Evolutionary conservation across 2,329 filamentous ascomycete genomes (phyloP).

Genomic region (Colletotrichum theobromicola): DNA sequence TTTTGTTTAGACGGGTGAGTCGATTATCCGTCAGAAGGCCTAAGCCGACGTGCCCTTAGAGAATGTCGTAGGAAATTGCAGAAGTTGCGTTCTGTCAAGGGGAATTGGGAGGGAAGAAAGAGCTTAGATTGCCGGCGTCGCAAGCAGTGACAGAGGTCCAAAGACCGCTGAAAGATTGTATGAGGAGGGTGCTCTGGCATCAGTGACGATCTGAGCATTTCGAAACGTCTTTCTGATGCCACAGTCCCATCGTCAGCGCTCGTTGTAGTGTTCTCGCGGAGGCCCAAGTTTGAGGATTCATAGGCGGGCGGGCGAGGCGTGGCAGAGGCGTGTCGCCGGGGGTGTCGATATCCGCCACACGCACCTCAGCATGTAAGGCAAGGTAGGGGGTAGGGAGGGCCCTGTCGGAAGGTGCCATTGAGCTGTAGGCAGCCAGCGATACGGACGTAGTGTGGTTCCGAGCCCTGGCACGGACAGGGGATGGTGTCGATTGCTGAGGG

Average conservation of each 20-base stretch:
- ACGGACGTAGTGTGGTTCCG: constrained; percentile 17
- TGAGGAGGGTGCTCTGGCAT: neutral
- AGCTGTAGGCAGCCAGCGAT: constrained; percentile 16
- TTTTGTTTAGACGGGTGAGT: neutral
- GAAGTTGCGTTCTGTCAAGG: neutral
- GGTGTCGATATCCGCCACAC: neutral
- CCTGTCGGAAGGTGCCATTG: constrained; percentile 9
- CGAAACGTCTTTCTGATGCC: neutral
- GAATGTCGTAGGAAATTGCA: neutral
- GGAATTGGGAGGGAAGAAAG: neutral
- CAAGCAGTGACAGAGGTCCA: neutral
- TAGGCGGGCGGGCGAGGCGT: neutral
- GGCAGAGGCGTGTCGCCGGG: neutral
- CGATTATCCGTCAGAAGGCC: neutral
- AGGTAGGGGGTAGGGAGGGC: neutral
- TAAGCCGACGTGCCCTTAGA: neutral
- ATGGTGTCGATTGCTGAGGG: neutral
- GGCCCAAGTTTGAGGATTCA: neutral
- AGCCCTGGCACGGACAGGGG: constrained; percentile 17
- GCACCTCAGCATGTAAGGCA: neutral
- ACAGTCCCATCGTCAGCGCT: neutral
- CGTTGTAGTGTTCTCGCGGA: neutral
- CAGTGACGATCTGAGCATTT: neutral
- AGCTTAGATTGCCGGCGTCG: neutral
- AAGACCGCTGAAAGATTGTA: neutral